These are phyloP conservation scores for Helotiales sp. DNA, from an alignment of 2,329 filamentous ascomycete species.

Conservation along the genomic window DNA sequence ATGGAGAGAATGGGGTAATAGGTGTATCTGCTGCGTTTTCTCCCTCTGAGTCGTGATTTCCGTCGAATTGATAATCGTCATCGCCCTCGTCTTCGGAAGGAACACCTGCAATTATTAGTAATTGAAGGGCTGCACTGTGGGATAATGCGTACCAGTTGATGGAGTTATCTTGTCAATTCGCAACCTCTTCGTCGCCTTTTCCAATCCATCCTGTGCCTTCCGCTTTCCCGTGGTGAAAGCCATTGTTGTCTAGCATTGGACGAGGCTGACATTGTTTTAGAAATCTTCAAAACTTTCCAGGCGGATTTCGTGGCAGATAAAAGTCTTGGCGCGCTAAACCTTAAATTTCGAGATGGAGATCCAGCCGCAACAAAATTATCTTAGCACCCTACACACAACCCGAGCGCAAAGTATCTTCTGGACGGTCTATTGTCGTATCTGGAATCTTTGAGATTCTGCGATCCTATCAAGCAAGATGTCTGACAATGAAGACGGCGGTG, in stretches of 20 bases:
- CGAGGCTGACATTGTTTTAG: neutral
- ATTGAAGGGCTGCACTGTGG: neutral
- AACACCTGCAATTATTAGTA: neutral
- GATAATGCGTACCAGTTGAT: constrained; percentile 13
- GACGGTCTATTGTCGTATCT: neutral
- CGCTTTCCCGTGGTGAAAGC: constrained; percentile 26
- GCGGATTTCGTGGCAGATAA: neutral
- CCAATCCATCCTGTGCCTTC: constrained; percentile 18
- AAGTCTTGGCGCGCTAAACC: constrained; percentile 15
- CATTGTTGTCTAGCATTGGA: constrained; percentile 19
- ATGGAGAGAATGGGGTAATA: constrained; percentile 50
- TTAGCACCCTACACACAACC: neutral
- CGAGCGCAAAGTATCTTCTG: neutral
- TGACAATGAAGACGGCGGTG: constrained; percentile 17
- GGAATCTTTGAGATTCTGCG: neutral
- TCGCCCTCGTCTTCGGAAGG: constrained; percentile 39
- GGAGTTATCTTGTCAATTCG: constrained; percentile 16
- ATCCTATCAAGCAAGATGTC: constrained; percentile 11
- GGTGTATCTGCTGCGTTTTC: constrained; percentile 43
- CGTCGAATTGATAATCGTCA: constrained; percentile 37
- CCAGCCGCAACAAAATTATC: constrained; percentile 1
- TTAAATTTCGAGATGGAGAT: neutral
- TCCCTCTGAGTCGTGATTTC: constrained; percentile 34
- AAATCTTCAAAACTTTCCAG: neutral
- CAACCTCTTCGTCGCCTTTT: constrained; percentile 25